Evolutionary conservation across 78 protist genomes (phyloP).

Genomic region (Capsaspora owczarzaki): DNA sequence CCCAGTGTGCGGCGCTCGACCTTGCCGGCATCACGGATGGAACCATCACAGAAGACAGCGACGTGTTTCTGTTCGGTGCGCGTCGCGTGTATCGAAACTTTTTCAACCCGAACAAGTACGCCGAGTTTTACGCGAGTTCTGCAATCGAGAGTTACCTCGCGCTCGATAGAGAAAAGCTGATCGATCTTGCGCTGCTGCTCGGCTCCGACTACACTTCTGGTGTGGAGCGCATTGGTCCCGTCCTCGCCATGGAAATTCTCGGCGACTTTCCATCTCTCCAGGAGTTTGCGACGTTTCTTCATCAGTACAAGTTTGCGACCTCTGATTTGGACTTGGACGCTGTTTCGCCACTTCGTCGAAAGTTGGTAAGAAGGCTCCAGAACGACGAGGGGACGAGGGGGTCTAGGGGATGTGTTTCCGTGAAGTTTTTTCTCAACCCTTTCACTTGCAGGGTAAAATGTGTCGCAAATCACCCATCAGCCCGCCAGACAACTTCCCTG

Average conservation of each 20-base stretch:
- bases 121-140: not conserved
- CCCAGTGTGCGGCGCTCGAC: conserved; percentile 36
- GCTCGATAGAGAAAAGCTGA: conserved; percentile 6
- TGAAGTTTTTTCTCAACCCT: not conserved
- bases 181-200: conserved; percentile 34
- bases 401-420: not conserved
- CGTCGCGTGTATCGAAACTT: conserved; percentile 18
- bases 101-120: not conserved
- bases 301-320: not conserved
- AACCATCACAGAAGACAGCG: conserved; percentile 53
- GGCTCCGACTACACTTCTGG: conserved; percentile 66
- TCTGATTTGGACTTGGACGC: not conserved
- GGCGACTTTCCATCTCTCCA: not conserved
- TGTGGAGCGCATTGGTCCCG: conserved; percentile 39
- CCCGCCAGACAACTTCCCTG: not conserved
- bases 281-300: not conserved
- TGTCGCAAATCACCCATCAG: not conserved
- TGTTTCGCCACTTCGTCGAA: not conserved
- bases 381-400: not conserved
- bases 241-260: conserved; percentile 34
- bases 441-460: not conserved
- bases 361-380: not conserved
- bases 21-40: conserved; percentile 22
- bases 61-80: conserved; percentile 49
- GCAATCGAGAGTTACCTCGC: not conserved